Evolutionary conservation across 345 rosid genomes (phyloP).

Genomic region (Geranium rotundifolium): DNA sequence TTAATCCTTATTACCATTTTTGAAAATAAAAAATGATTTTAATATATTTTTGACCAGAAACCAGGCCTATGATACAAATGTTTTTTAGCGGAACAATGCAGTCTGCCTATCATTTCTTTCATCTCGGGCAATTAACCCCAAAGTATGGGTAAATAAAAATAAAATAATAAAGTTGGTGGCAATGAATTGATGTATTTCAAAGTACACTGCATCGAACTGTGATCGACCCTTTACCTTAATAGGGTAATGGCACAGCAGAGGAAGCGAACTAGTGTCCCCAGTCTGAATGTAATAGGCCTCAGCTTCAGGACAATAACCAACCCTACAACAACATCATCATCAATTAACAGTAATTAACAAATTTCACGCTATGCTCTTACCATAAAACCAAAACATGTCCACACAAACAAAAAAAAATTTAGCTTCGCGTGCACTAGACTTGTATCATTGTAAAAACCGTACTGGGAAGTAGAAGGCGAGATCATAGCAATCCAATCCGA

Average conservation of each 20-base stretch:
- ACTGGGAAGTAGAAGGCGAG: constrained; percentile 49
- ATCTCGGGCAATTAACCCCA: no score
- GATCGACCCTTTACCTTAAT: constrained; percentile 34
- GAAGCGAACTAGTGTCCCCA: constrained; percentile 41
- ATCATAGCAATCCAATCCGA: constrained; percentile 63
- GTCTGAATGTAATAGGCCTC: constrained; percentile 32
- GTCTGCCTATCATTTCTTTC: no score
- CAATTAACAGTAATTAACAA: not conserved
- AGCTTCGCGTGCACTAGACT: no score
- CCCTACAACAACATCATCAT: not conserved
- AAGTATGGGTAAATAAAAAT: no score
- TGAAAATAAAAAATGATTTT: no score
- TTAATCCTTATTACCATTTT: no score
- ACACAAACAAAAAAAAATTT: not conserved
- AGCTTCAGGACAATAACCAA: not conserved
- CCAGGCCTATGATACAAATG: no score
- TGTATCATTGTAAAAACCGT: not conserved
- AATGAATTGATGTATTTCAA: no score
- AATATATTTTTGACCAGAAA: no score
- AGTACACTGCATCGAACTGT: no score
- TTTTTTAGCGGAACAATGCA: no score
- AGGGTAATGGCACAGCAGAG: constrained; percentile 68
- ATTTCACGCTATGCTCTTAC: not conserved
- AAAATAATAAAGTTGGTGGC: no score
- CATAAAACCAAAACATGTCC: not conserved